Conservation (phyloP, 768 basidiomycete genomes). For the Clathrus columnatus region DNA sequence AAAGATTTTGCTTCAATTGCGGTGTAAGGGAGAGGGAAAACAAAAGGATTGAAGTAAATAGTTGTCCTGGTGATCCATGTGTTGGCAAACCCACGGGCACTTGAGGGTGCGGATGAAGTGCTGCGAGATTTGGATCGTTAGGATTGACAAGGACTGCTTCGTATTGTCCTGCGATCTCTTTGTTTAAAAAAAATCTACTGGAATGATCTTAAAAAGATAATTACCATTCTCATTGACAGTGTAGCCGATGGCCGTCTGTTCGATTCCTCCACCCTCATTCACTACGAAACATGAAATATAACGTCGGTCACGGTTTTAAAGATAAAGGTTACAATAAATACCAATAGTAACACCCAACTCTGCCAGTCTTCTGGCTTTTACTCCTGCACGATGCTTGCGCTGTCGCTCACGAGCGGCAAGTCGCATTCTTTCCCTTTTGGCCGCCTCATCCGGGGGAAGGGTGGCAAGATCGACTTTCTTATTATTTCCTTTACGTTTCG, state of each 20-base stretch:
- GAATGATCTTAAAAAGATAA: constrained; percentile 15
- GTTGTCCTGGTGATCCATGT: constrained; percentile 53
- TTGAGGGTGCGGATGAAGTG: constrained; percentile 20
- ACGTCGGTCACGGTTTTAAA: constrained; percentile 17
- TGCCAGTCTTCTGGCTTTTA: constrained; percentile 73
- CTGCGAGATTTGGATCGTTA: constrained; percentile 24
- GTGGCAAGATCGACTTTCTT: background rate
- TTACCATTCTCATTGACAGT: constrained; percentile 39
- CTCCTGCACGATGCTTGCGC: constrained; percentile 68
- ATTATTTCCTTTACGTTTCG: background rate
- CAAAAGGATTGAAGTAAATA: constrained; percentile 69
- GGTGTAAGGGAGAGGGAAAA: constrained; percentile 70
- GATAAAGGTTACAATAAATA: constrained; percentile 15
- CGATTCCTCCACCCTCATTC: constrained; percentile 3
- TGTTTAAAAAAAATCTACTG: constrained; percentile 30
- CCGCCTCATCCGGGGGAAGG: constrained; percentile 45
- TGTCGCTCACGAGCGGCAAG: constrained; percentile 74
- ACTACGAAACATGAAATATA: background rate
- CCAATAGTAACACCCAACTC: constrained; percentile 77
- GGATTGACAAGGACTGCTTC: constrained; percentile 21
- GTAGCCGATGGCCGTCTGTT: constrained; percentile 25
- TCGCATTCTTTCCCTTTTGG: constrained; percentile 61
- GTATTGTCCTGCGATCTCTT: constrained; percentile 30
- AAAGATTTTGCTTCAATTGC: constrained; percentile 62
- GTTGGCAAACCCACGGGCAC: constrained; percentile 48